phyloP scores from a whole-genome alignment of 2,329 filamentous ascomycete genomes.

The Cladosporium sp. region DNA sequence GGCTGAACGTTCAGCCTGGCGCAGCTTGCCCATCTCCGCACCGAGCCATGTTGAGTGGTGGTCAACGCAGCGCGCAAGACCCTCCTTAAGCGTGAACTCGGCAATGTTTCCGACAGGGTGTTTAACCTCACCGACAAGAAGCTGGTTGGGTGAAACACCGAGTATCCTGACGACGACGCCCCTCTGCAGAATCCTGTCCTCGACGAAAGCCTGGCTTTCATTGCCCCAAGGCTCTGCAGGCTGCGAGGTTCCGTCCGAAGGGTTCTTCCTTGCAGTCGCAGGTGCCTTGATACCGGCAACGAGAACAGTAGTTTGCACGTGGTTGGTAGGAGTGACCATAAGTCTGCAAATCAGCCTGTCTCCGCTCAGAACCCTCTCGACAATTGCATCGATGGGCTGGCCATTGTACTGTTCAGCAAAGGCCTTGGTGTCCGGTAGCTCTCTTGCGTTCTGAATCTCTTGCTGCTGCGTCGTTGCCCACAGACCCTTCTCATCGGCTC shows the following conservation, averaged over 20 bases:
- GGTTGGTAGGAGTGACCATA: constrained; percentile 76
- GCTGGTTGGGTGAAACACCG: constrained; percentile 83
- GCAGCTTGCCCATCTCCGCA: constrained; percentile 78
- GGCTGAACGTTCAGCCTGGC: constrained; percentile 83
- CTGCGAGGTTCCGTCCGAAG: constrained; percentile 75
- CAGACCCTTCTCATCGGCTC: constrained; percentile 74
- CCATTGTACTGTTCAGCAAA: constrained; percentile 85
- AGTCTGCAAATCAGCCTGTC: constrained; percentile 86
- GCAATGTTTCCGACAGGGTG: constrained; percentile 90
- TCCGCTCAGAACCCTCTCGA: constrained; percentile 88
- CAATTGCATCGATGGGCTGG: constrained; percentile 73
- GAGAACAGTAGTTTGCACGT: constrained; percentile 84
- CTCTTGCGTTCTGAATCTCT: constrained; percentile 75
- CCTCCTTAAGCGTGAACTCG: constrained; percentile 83
- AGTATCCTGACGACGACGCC: constrained; percentile 80
- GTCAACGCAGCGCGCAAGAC: constrained; percentile 89
- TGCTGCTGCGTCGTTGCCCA: constrained; percentile 68
- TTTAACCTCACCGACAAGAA: constrained; percentile 82
- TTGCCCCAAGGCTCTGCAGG: constrained; percentile 87
- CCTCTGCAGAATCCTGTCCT: constrained; percentile 81
- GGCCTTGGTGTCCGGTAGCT: constrained; percentile 70
- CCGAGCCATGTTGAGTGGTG: constrained; percentile 93
- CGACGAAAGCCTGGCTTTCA: constrained; percentile 85
- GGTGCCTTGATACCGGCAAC: constrained; percentile 87
- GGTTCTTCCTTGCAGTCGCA: constrained; percentile 80